Evolutionary conservation across 1,139 yeast genomes (phyloP).

Genomic region (Yamadazyma sp.): DNA sequence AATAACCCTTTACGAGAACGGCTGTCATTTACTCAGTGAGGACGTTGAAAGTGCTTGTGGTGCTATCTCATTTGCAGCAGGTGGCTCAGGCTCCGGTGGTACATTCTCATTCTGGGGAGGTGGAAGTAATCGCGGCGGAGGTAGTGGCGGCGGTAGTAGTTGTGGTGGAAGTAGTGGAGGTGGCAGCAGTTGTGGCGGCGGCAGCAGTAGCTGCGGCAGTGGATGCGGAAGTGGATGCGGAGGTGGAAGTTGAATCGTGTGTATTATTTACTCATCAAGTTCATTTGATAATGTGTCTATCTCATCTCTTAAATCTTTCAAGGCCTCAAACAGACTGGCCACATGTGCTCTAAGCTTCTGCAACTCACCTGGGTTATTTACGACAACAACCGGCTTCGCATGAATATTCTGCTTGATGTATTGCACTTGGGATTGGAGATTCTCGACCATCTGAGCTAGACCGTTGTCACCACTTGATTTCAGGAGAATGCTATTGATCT

Average conservation of each 20-base stretch:
- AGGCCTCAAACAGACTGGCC: background rate
- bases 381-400: background rate
- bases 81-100: background rate
- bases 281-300: background rate
- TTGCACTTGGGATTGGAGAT: slow-evolving; percentile 13
- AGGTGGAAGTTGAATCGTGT: background rate
- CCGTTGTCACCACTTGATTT: slow-evolving; percentile 2
- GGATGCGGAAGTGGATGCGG: slow-evolving; percentile 6
- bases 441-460: slow-evolving; percentile 5
- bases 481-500: slow-evolving; percentile 28
- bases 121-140: background rate
- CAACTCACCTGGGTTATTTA: background rate
- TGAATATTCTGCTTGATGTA: slow-evolving; percentile 8
- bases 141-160: slow-evolving; percentile 1
- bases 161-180: slow-evolving; percentile 6
- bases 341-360: background rate
- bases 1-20: background rate
- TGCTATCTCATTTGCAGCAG: too few species aligned
- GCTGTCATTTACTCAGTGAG: slow-evolving; percentile 1
- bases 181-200: slow-evolving; percentile 5
- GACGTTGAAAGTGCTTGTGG: slow-evolving; percentile 3
- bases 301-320: background rate
- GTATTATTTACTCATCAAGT: too few species aligned
- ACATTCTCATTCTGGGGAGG: too few species aligned
- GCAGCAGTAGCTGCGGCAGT: slow-evolving; percentile 2